Percentiles rank a stretch among this genome's conserved stretches.
These are phyloP conservation scores for Dichotomopilus funicola DNA, from an alignment of 2,329 filamentous ascomycete species.

Conservation along the genomic window DNA sequence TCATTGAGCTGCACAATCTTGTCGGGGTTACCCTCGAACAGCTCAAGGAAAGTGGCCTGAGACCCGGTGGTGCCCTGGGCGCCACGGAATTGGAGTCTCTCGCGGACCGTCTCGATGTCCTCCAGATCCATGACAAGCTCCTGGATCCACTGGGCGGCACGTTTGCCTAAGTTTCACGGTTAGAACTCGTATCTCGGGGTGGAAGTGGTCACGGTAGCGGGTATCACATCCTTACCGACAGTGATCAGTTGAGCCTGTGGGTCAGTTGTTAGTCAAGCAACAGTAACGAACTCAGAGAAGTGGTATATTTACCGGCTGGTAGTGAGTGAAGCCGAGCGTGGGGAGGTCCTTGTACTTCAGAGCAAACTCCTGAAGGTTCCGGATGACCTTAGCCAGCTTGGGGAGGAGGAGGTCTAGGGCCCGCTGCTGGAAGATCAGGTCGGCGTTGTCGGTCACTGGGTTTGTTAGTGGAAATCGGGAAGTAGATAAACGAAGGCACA, in stretches of 20 bases:
- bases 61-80: slow-evolving; percentile 64
- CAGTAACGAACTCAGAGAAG: no score
- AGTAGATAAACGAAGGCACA: not conserved
- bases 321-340: slow-evolving; percentile 71
- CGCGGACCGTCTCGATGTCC: slow-evolving; percentile 63
- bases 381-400: slow-evolving; percentile 72
- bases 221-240: slow-evolving; percentile 37
- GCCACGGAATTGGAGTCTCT: slow-evolving; percentile 68
- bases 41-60: slow-evolving; percentile 69
- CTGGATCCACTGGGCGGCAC: slow-evolving; percentile 68
- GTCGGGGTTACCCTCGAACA: slow-evolving; percentile 46
- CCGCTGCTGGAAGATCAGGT: slow-evolving; percentile 61
- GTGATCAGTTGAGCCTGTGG: slow-evolving; percentile 51
- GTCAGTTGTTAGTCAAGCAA: not conserved
- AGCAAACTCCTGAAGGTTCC: slow-evolving; percentile 67
- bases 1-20: slow-evolving; percentile 51
- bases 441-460: slow-evolving; percentile 64
- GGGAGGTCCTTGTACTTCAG: slow-evolving; percentile 62
- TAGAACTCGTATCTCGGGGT: not conserved
- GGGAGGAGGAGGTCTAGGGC: slow-evolving; percentile 68
- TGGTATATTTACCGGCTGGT: slow-evolving; percentile 40
- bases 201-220: no score
- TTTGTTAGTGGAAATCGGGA: not conserved
- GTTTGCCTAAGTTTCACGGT: slow-evolving; percentile 37
- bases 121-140: slow-evolving; percentile 62